Base-by-base conservation (phyloP, 495 filamentous ascomycete genomes). In the Oleoguttula mirabilis region DNA sequence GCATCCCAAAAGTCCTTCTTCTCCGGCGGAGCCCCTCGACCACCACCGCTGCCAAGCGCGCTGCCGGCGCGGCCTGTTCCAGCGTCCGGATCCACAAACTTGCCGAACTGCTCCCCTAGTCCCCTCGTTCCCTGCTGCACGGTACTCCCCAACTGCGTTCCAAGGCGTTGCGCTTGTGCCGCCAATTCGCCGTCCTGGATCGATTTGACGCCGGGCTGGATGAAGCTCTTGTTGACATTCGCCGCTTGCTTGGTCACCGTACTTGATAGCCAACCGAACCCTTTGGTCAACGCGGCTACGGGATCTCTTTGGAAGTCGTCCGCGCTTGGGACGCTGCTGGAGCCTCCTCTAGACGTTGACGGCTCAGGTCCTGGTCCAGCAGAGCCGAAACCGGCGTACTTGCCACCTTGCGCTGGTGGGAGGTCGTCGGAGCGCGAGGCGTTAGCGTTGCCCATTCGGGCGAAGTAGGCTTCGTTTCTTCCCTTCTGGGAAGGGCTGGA, bases 301-400 rank as follows among this genome's bases (percentile, higher is more conserved):
- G 92, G 87, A 60, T 98, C 90, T 50, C 80, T 82, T 61, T 88
- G 83, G 50, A 95, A 75, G 25, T 94, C 87, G 40, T 92, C 80
- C 17, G 88, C 59, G 1, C 73, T 75, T 0, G 79, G 83, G 14
- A 79, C 52, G 0, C 43, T 59, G 4, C 52, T 62, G n/a, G 63
- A 65, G 10, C 58, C 51, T 7, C n/a, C n/a, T 28, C 7, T 7
- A 2, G 58, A 59, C 14, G 42, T 48, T 34, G 41, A 40, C 32
- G 69, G 57, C 32, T 63, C 57, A 22, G 80, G 66, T n/a, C n/a
- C n/a, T n/a, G n/a, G n/a, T n/a, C n/a, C n/a, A 12, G 72, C 78
- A 54, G 79, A 85, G 1, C 90, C 90, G 63, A 98, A 98, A 0
- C 90, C 90, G 6, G 66, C 69, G 56, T 82, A 96, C 63, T 94